Conservation (phyloP, 164 flowering plant genomes). For the Stephania cephalantha region DNA sequence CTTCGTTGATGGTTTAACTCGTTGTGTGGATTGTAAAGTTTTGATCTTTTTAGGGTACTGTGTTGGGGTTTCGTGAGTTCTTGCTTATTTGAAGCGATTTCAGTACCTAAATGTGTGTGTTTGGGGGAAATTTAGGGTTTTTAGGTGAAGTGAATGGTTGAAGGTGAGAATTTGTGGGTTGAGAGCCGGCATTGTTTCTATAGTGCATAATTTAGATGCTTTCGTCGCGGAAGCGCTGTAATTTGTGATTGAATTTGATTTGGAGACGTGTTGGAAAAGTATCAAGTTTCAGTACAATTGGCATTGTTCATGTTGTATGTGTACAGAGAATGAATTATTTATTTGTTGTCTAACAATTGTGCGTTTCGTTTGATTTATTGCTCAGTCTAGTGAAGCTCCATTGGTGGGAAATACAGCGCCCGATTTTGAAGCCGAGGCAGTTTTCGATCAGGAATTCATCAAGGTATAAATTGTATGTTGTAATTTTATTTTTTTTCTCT, state of each 20-base stretch:
- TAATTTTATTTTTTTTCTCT: background rate
- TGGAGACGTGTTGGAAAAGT: background rate
- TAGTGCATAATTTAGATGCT: background rate
- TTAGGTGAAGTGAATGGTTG: too few relatives aligned
- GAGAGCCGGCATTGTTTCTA: background rate
- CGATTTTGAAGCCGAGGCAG: constrained; percentile 98
- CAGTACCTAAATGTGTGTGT: too few relatives aligned
- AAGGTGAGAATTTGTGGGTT: too few relatives aligned
- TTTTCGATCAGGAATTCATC: constrained; percentile 95
- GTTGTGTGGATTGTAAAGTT: background rate
- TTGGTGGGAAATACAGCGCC: constrained; percentile 92
- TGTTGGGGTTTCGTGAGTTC: background rate
- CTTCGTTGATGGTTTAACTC: background rate
- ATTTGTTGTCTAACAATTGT: background rate
- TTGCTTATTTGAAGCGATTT: background rate
- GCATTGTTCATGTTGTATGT: too few relatives aligned
- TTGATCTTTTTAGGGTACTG: background rate
- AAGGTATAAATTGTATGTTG: constrained; percentile 38
- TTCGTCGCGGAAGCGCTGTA: background rate
- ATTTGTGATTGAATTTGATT: background rate
- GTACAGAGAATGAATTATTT: background rate
- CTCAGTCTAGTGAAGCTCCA: constrained; percentile 53
- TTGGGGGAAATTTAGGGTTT: too few relatives aligned
- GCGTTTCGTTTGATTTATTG: background rate
- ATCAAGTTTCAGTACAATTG: too few relatives aligned